Base-by-base conservation (phyloP, 352 stramenopile genomes). In the Pilasporangium apinafurcum region DNA sequence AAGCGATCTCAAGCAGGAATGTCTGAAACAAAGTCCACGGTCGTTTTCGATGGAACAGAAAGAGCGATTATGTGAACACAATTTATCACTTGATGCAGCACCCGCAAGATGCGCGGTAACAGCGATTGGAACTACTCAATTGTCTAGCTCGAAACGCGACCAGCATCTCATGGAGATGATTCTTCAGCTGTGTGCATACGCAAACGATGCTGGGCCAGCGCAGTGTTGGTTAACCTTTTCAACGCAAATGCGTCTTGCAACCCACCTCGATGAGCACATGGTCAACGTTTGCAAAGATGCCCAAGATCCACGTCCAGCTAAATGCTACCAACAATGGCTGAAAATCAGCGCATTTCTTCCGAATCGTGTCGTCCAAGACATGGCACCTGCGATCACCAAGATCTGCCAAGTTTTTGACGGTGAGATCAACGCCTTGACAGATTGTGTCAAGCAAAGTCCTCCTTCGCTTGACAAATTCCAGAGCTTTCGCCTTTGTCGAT, bases 211-310 rank as follows among this genome's bases (percentile, higher is more conserved):
- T 25, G 62, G 47, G 10, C 74, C 68, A 21, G 71, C 59, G n/a
- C 45, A 44, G 16, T 84, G 74, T n/a, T 87, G 74, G 74, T 27
- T 58, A 1, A 37, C 48, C 4, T 39, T 74, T 25, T 47, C 65
- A 5, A 31, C 37, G 0, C 48, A 62, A 48, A 21, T 65, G 27
- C 52, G 48, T 5, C 48, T n/a, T 58, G 8, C 65, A 71, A n/a
- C 37, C 40, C 36, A 34, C 47, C 12, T 30, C 44, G 48, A 30
- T 52, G 16, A 52, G 51, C 12, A 44, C 48, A 31, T 73, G 9
- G 37, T 80, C 2, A 17, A 36, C 12, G 39, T 76, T 20, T 86
- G 73, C 26, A 51, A 57, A 9, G 35, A 53, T 0, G 65, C 70
- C n/a, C 44, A 44, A 4, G 55, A 65, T 22, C 32, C 59, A 8